These are phyloP conservation scores for Petasospora fabianii DNA, from an alignment of 1,139 yeast species.

Conservation along the genomic window DNA sequence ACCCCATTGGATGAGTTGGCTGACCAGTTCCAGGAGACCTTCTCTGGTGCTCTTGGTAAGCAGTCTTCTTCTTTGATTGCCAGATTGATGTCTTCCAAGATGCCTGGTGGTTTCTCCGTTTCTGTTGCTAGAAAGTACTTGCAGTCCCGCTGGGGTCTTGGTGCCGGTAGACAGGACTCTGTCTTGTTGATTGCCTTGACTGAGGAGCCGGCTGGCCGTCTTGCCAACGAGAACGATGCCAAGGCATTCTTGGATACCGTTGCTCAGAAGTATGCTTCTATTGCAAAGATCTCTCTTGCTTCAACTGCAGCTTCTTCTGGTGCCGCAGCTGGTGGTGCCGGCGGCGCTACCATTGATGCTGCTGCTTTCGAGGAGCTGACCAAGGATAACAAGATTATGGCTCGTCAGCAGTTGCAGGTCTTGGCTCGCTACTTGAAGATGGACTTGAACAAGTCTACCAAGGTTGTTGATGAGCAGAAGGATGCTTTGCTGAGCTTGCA, in stretches of 20 bases:
- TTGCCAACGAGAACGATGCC: constrained; percentile 84
- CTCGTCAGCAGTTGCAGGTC: constrained; percentile 93
- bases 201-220: constrained; percentile 86
- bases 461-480: constrained; percentile 79
- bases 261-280: constrained; percentile 81
- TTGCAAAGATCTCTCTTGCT: constrained; percentile 73
- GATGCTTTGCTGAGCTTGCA: constrained; percentile 83
- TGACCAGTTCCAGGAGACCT: constrained; percentile 88
- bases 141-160: constrained; percentile 88
- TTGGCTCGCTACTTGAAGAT: constrained; percentile 91
- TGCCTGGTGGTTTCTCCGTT: constrained; percentile 98
- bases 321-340: constrained; percentile 57
- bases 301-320: constrained; percentile 55
- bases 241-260: constrained; percentile 78
- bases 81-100: constrained; percentile 89
- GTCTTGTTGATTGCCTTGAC: constrained; percentile 79
- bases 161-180: constrained; percentile 90
- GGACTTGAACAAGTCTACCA: constrained; percentile 89
- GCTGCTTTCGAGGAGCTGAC: constrained; percentile 95
- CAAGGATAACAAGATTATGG: constrained; percentile 83
- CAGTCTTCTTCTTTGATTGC: constrained; percentile 86
- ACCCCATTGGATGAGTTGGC: constrained; percentile 95
- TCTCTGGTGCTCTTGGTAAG: constrained; percentile 86
- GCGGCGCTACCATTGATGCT: constrained; percentile 89
- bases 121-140: constrained; percentile 88